Base-by-base conservation (phyloP, 495 filamentous ascomycete genomes). In the Hypomontagnella monticulosa region DNA sequence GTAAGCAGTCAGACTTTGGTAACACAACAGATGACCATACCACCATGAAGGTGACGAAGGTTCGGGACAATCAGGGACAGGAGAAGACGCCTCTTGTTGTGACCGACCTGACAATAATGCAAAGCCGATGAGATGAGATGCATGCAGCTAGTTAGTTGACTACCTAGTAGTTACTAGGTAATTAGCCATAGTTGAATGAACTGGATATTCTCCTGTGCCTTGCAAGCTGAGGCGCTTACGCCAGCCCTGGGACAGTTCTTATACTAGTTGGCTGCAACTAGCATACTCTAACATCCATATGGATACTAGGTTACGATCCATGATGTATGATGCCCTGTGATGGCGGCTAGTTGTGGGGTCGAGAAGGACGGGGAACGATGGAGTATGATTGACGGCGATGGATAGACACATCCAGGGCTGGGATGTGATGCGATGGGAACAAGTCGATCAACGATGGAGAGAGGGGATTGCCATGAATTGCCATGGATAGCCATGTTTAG, bases 271-370 rank as follows among this genome's bases (percentile, higher is more conserved):
- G 49, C 23, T 51, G 54, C 59, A 56, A 36, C 65, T 60, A 68
- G 20, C 49, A 47, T 40, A 27, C 30, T 44, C 12, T 8, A 42
- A 60, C 34, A 42, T n/a, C n/a, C n/a, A n/a, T n/a, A n/a, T n/a
- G n/a, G n/a, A n/a, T 46, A 19, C 41, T 10, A 43, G 15, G 33
- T 58, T 49, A 36, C 33, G 60, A 69, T 68, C 60, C 32, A 69
- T 55, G 48, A 68, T 63, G 64, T 66, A 67, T 52, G 34, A 52
- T 68, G 58, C 15, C 48, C 48, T 41, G 58, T 58, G 55, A 69
- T 46, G 40, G 32, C 66, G 59, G 59, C 38, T 69, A 63, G 54
- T 68, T 68, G 59, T 68, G 59, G 59, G 42, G 65, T 51, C 10
- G 32, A 27, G 14, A 33, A 38, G 30, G 9, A 37, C 10, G 49